Evolutionary conservation across 164 flowering plant species (phyloP), one percentile per base, ranked within the genome.

Genomic region (Stephania cephalantha): DNA sequence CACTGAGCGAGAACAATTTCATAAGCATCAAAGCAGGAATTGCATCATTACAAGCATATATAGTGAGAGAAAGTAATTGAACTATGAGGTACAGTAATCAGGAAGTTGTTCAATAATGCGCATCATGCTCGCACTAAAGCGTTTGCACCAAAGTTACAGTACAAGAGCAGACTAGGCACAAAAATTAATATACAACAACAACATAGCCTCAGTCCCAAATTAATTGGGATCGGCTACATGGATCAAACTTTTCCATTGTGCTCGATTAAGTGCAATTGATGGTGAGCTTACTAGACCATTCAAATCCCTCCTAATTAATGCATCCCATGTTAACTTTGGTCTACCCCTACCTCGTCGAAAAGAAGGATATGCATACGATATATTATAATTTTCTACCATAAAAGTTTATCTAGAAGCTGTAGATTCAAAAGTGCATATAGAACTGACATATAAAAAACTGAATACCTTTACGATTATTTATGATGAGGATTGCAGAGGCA

Each of bases 401-500:
- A 50, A 50, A 2, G 15, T 50, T 10, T 9, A 50, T 10, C 55
- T 50, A 9, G 11, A 10, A 30, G 13, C 10, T 25, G 7, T 20
- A 12, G 20, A 11, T 15, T 0, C 30, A 30, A 12, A 5, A 67
- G 25, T 67, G 30, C 15, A 25, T 35, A 69, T 52, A 15, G 29
- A 18, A 58, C 61, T 42, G 25, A 35, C 61, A 17, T 46, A 68
- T 46, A 63, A 9, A 71, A 18, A 4, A 29, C 29, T 63, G 63
- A 61, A 68, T 86, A 91, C 99, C 99, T 90, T 83, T 88, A 64
- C 85, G 81, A 71, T 88, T 86, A 76, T 95, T 95, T 76, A 93
- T 83, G 66, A 95, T 87, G 66, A 95, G 98, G 13, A 95, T 78
- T 10, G 96, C 98, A 67, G 89, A 85, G 82, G 99, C 99, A 82